These are phyloP conservation scores for Coelastrella sp. DNA, from an alignment of 139 green algal species.

Conservation along the genomic window DNA sequence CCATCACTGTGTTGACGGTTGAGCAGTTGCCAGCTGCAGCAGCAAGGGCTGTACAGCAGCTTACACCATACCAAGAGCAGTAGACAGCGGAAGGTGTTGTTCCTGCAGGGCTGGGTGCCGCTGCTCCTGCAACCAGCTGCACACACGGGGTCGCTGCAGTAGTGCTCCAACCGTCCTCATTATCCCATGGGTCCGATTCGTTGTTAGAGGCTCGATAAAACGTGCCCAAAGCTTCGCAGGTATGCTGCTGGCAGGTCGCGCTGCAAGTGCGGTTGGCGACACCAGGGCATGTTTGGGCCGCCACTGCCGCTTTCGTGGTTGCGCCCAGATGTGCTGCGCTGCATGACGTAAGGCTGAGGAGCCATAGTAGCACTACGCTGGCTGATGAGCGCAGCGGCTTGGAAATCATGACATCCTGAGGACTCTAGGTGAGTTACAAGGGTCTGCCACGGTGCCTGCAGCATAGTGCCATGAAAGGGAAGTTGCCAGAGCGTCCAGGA, in stretches of 20 bases:
- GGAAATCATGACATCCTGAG: not conserved
- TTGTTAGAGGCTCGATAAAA: constrained; percentile 40
- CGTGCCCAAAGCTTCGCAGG: constrained; percentile 12
- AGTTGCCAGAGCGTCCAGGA: no score
- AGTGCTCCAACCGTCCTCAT: constrained; percentile 31
- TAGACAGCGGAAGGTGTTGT: not conserved
- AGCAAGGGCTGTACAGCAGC: constrained; percentile 7
- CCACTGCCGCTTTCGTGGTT: not conserved
- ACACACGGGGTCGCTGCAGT: not conserved
- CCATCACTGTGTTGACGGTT: not conserved
- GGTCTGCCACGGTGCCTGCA: not conserved
- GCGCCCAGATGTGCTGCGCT: not conserved
- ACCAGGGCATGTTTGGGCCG: not conserved
- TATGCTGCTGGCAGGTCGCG: not conserved
- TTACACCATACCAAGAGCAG: constrained; percentile 46
- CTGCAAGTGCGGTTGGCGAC: not conserved
- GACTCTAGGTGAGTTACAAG: not conserved
- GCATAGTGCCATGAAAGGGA: not conserved
- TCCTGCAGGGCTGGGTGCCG: not conserved
- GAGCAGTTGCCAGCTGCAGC: not conserved
- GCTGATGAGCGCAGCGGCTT: not conserved
- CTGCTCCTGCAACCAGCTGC: not conserved
- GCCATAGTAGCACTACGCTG: not conserved
- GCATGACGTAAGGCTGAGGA: not conserved
- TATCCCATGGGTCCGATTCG: constrained; percentile 31